Evolutionary conservation across 208 protist genomes (phyloP).

Genomic region (Hexamita inflata): DNA sequence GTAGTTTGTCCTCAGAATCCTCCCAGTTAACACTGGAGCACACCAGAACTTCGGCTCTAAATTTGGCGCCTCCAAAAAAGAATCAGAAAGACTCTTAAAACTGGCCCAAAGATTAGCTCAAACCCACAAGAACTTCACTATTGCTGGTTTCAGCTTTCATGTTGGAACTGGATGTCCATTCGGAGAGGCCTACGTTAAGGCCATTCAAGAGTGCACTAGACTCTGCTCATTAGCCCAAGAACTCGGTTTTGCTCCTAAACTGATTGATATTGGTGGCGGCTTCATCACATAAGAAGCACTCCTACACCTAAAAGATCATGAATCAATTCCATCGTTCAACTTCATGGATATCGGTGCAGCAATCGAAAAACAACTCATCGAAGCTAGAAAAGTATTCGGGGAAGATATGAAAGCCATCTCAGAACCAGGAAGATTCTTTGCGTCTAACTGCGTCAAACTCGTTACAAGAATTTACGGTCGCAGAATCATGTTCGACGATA

Average conservation of each 20-base stretch:
- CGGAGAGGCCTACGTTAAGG: conserved; percentile 47
- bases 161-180: conserved; percentile 57
- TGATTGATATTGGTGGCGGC: conserved; percentile 65
- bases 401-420: conserved; percentile 60
- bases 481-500: conserved; percentile 31
- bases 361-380: conserved; percentile 44
- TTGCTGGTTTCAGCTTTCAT: conserved; percentile 65
- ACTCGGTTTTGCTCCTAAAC: conserved; percentile 45
- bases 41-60: conserved; percentile 57
- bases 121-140: no score
- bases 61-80: conserved; percentile 54
- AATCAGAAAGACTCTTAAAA: conserved; percentile 47
- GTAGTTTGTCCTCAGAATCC: conserved; percentile 49
- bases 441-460: conserved; percentile 15
- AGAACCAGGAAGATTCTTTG: conserved; percentile 63
- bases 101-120: conserved; percentile 47
- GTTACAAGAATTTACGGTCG: conserved; percentile 4
- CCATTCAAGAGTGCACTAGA: conserved; percentile 42
- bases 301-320: neutral
- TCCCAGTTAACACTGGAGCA: conserved; percentile 56
- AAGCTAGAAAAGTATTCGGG: conserved; percentile 46
- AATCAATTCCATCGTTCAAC: neutral
- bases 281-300: conserved; percentile 35
- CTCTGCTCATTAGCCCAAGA: conserved; percentile 51
- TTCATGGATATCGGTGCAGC: conserved; percentile 51